phyloP scores from a whole-genome alignment of 2,329 filamentous ascomycete genomes.

The Alternaria infectoria region DNA sequence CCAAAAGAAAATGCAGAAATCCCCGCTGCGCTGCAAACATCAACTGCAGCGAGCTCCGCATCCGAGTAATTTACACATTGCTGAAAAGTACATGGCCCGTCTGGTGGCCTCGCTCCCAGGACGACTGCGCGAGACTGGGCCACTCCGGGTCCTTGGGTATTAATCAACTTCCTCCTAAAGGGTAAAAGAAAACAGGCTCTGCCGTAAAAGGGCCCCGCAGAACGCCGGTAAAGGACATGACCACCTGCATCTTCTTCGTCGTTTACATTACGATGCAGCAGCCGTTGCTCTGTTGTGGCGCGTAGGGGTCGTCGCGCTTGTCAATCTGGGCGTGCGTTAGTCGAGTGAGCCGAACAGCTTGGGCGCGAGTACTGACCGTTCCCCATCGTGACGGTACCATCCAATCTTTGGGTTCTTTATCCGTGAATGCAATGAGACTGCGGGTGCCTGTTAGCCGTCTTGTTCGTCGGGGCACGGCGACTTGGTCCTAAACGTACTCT shows the following conservation, averaged over 20 bases:
- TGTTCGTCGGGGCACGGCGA: not conserved
- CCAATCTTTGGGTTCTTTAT: slow-evolving; percentile 91
- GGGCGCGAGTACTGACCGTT: slow-evolving; percentile 58
- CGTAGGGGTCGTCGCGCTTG: slow-evolving; percentile 97
- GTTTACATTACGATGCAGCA: slow-evolving; percentile 94
- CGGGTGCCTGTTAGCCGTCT: slow-evolving; percentile 29
- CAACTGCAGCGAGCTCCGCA: slow-evolving; percentile 36
- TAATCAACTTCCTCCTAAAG: slow-evolving; percentile 42
- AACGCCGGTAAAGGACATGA: slow-evolving; percentile 49
- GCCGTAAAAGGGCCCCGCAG: slow-evolving; percentile 46
- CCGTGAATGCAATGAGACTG: slow-evolving; percentile 97
- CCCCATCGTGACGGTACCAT: slow-evolving; percentile 99
- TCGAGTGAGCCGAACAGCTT: not conserved
- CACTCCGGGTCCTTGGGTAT: slow-evolving; percentile 39
- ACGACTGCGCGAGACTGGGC: slow-evolving; percentile 29
- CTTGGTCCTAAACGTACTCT: slow-evolving; percentile 47
- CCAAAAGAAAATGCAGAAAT: slow-evolving; percentile 29
- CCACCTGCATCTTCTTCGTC: slow-evolving; percentile 36
- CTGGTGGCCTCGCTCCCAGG: slow-evolving; percentile 37
- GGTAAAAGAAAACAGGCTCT: slow-evolving; percentile 44
- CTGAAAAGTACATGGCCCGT: slow-evolving; percentile 47
- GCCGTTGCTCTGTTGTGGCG: slow-evolving; percentile 87
- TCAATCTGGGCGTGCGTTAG: slow-evolving; percentile 67
- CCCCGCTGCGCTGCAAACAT: slow-evolving; percentile 37
- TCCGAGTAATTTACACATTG: slow-evolving; percentile 50